phyloP scores from a whole-genome alignment of 2,329 filamentous ascomycete genomes.

The Westerdykella sp. region DNA sequence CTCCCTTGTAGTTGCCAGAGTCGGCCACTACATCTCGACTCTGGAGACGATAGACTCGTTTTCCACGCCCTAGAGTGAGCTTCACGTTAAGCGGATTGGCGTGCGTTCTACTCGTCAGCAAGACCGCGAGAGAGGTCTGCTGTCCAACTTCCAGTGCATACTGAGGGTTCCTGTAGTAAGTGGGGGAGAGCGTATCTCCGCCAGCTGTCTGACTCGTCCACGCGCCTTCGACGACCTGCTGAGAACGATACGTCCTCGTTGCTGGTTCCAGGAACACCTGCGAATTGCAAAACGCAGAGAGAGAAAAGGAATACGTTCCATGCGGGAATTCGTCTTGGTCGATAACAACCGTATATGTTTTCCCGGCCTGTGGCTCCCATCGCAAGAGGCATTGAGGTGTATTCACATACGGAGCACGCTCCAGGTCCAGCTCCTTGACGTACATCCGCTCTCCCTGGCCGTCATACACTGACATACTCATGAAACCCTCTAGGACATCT shows the following conservation, averaged over 20 bases:
- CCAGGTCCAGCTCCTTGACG: conserved; percentile 63
- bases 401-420: conserved; percentile 82
- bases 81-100: conserved; percentile 78
- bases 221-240: conserved; percentile 53
- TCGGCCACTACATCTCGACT: conserved; percentile 72
- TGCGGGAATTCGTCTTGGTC: conserved; percentile 73
- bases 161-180: conserved; percentile 82
- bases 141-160: conserved; percentile 59
- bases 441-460: conserved; percentile 65
- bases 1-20: conserved; percentile 82
- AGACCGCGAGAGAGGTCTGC: conserved; percentile 59
- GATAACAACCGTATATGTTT: conserved; percentile 59
- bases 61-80: conserved; percentile 69
- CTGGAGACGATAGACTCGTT: conserved; percentile 63
- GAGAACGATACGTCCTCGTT: conserved; percentile 52
- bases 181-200: conserved; percentile 69
- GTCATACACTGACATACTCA: conserved; percentile 77
- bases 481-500: conserved; percentile 59
- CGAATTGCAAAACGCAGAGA: conserved; percentile 70
- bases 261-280: conserved; percentile 59
- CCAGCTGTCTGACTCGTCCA: conserved; percentile 81
- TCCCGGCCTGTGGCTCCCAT: conserved; percentile 53
- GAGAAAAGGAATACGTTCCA: conserved; percentile 72
- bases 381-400: conserved; percentile 85
- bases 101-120: conserved; percentile 62